phyloP scores from a whole-genome alignment of 2,329 filamentous ascomycete genomes.

The Verticillium tricorpus region DNA sequence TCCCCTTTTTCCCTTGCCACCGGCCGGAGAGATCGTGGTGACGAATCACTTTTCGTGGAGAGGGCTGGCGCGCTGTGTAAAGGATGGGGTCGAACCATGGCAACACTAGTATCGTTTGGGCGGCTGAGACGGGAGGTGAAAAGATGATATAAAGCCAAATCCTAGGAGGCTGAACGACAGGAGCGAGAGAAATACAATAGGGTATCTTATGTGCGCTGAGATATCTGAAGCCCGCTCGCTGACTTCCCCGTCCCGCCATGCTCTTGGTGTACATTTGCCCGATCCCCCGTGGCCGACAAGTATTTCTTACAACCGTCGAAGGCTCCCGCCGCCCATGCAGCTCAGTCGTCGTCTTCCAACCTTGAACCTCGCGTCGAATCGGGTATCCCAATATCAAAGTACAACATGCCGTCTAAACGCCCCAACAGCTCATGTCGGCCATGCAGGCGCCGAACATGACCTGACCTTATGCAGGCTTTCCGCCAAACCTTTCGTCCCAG shows the following conservation, averaged over 20 bases:
- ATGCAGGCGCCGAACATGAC: background rate
- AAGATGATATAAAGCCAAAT: too few relatives aligned
- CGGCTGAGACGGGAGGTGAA: too few relatives aligned
- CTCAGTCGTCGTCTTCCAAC: too few relatives aligned
- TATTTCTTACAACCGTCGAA: background rate
- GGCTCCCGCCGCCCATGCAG: too few relatives aligned
- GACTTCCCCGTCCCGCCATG: background rate
- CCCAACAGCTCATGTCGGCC: background rate
- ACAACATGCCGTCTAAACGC: too few relatives aligned
- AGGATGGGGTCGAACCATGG: too few relatives aligned
- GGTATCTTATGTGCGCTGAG: background rate
- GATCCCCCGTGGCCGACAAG: background rate
- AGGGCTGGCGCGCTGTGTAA: too few relatives aligned
- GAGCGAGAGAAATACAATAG: background rate
- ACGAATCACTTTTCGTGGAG: too few relatives aligned
- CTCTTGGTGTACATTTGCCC: background rate
- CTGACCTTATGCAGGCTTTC: background rate
- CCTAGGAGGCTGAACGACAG: background rate
- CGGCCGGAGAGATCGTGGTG: too few relatives aligned
- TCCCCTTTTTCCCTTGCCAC: too few relatives aligned
- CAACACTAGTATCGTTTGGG: too few relatives aligned
- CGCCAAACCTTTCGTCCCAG: background rate
- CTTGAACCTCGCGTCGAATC: background rate
- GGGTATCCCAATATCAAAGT: background rate
- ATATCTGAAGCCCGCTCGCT: background rate